These are phyloP conservation scores for Sporothrix mexicana DNA, from an alignment of 2,329 filamentous ascomycete species.

Conservation along the genomic window DNA sequence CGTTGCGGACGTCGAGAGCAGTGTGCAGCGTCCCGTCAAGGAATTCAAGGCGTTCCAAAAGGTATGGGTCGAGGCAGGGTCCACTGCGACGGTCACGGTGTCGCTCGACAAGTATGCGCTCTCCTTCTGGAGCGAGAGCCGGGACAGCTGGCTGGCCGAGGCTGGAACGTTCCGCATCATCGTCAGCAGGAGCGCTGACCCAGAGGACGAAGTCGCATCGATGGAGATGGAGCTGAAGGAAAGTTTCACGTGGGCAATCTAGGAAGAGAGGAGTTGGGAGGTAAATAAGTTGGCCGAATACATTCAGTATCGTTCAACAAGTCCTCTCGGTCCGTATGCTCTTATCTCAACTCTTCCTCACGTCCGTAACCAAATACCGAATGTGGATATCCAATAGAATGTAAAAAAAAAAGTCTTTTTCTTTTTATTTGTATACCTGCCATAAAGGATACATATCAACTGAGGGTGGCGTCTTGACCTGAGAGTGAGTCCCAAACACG, in stretches of 20 bases:
- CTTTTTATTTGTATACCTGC: too few relatives aligned
- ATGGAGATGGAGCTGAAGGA: neutral
- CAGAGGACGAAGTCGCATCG: neutral
- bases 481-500: too few relatives aligned
- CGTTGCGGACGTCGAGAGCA: neutral
- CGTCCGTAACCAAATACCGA: too few relatives aligned
- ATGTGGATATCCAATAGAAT: too few relatives aligned
- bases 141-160: neutral
- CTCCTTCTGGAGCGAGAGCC: neutral
- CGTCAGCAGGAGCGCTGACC: neutral
- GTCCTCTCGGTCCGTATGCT: too few relatives aligned
- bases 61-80: neutral
- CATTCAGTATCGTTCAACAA: too few relatives aligned
- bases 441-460: too few relatives aligned
- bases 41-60: neutral
- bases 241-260: neutral
- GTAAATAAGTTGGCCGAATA: too few relatives aligned
- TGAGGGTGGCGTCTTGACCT: too few relatives aligned
- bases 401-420: too few relatives aligned
- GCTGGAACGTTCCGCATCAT: neutral
- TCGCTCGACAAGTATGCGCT: neutral
- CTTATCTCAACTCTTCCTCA: too few relatives aligned
- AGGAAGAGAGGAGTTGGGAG: too few relatives aligned
- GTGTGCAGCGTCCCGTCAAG: slow-evolving; percentile 6
- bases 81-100: neutral